Evolutionary conservation across 805 yeast species (phyloP), one percentile per base, ranked within the genome.

Genomic region (Saccharomyces paradoxus): DNA sequence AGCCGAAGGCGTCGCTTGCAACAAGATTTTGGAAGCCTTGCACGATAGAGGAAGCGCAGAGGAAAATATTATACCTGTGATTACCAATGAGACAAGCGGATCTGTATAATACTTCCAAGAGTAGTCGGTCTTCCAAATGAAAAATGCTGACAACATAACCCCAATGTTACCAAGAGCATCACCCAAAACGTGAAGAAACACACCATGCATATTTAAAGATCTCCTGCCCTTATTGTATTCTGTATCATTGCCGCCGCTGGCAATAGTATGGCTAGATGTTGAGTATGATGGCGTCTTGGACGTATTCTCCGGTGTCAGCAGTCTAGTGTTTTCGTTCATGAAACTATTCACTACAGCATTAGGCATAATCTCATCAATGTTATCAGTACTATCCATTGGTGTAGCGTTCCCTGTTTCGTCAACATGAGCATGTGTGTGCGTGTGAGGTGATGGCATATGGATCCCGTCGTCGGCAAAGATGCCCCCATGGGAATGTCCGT

Each of bases 171-270:
- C 98, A 54, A 92, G 76, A 1, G 98, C 98, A 71, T 92, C 99
- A 48, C 98, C 98, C 62, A 94, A 58, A 12, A 94, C 99, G 67
- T 92, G 99, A 65, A 92, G 76, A 67, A 89, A 94, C 2, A 92
- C 97, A 59, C 99, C 99, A 64, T 89, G 91, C 97, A 92, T 92
- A 71, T 94, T 92, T 75, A 92, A 75, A n/a, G 96, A 87, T 66
- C 80, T 82, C 31, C 71, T 63, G 56, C 75, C 46, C 32, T 58
- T 57, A 17, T 56, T 58, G 22, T 41, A 49, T 41, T 58, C 52
- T 47, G 41, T 37, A 29, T 49, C 52, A 41, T 44, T 55, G 14
- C 41, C 41, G 14, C n/a, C 48, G 7, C 52, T 44, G 46, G 30
- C 47, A 8, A 48, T 29, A 2, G 44, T 21, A 51, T 50, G 13